Conservation (phyloP, 2,329 filamentous ascomycete species). For the Penicillium sp. region DNA sequence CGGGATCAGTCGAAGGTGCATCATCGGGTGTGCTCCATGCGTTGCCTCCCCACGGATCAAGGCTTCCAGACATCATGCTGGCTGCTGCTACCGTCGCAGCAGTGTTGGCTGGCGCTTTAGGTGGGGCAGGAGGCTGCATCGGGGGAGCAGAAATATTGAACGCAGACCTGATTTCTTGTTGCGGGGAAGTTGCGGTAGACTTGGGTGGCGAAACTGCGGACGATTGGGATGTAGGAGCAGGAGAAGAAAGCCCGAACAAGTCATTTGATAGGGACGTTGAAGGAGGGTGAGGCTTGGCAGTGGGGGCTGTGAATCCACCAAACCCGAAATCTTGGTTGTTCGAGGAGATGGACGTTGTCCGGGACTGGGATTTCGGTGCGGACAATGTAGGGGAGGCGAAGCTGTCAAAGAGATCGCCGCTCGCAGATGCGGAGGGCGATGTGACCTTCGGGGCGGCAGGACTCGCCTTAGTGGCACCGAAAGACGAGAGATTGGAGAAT, state of each 20-base stretch:
- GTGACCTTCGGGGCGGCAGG: slow-evolving; percentile 48
- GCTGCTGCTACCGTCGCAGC: slow-evolving; percentile 46
- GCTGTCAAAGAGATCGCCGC: slow-evolving; percentile 80
- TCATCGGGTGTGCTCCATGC: slow-evolving; percentile 71
- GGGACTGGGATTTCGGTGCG: slow-evolving; percentile 41
- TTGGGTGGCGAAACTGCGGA: slow-evolving; percentile 46
- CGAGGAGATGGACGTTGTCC: slow-evolving; percentile 51
- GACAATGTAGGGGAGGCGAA: slow-evolving; percentile 59
- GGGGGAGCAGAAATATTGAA: slow-evolving; percentile 70
- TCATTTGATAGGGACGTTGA: slow-evolving; percentile 63
- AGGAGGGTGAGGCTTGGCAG: slow-evolving; percentile 47
- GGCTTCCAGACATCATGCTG: slow-evolving; percentile 35
- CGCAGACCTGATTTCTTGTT: slow-evolving; percentile 57
- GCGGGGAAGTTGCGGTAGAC: slow-evolving; percentile 38
- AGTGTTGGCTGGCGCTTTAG: slow-evolving; percentile 42
- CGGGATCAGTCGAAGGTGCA: slow-evolving; percentile 45
- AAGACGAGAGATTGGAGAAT: slow-evolving; percentile 60
- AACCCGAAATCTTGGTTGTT: slow-evolving; percentile 65
- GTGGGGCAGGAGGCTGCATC: slow-evolving; percentile 42
- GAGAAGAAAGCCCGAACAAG: slow-evolving; percentile 69
- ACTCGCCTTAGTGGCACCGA: slow-evolving; percentile 47
- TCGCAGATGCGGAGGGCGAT: slow-evolving; percentile 50
- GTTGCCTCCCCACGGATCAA: slow-evolving; percentile 82
- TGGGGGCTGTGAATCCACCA: slow-evolving; percentile 53
- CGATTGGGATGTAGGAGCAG: slow-evolving; percentile 42